Conservation (phyloP, 2,329 filamentous ascomycete genomes). For the Ascochyta viciae-villosae region DNA sequence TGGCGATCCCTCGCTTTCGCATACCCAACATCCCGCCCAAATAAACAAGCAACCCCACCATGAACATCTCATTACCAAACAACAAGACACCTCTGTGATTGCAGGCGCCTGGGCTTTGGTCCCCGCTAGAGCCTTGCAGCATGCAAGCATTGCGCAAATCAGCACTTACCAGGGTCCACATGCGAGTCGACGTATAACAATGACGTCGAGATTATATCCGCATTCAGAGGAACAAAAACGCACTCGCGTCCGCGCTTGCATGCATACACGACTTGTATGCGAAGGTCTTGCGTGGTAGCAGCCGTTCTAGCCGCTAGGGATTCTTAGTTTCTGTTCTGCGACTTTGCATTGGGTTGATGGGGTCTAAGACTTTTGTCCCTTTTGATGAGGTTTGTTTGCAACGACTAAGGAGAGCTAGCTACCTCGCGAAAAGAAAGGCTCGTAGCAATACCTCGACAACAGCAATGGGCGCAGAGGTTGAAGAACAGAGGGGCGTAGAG, state of each 20-base stretch:
- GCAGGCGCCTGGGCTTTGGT: not conserved
- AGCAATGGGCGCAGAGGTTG: slow-evolving; percentile 17
- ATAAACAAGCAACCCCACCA: slow-evolving; percentile 21
- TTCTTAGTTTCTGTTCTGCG: slow-evolving; percentile 2
- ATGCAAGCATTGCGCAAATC: slow-evolving; percentile 11
- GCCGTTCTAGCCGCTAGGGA: slow-evolving; percentile 21
- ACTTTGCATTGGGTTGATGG: slow-evolving; percentile 6
- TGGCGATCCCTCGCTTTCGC: not conserved
- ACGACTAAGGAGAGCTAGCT: slow-evolving; percentile 14
- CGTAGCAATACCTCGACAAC: slow-evolving; percentile 6
- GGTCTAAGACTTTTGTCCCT: slow-evolving; percentile 12
- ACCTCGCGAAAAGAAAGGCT: slow-evolving; percentile 2
- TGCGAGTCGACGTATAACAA: slow-evolving; percentile 26
- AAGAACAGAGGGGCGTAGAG: slow-evolving; percentile 11
- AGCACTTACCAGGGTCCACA: slow-evolving; percentile 21
- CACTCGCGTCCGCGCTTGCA: slow-evolving; percentile 22
- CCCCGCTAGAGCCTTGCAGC: slow-evolving; percentile 9
- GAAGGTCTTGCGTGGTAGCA: slow-evolving; percentile 15
- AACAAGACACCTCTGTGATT: slow-evolving; percentile 2
- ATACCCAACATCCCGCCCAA: slow-evolving; percentile 10
- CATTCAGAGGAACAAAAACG: slow-evolving; percentile 19
- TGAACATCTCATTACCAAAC: slow-evolving; percentile 15
- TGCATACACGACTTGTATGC: slow-evolving; percentile 16
- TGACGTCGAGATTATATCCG: slow-evolving; percentile 42
- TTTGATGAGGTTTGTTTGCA: slow-evolving; percentile 13